A percentile compares a stretch with the other conserved stretches of the same genome.
These are phyloP conservation scores for Salix viminalis DNA, from an alignment of 345 rosid species.

Conservation along the genomic window DNA sequence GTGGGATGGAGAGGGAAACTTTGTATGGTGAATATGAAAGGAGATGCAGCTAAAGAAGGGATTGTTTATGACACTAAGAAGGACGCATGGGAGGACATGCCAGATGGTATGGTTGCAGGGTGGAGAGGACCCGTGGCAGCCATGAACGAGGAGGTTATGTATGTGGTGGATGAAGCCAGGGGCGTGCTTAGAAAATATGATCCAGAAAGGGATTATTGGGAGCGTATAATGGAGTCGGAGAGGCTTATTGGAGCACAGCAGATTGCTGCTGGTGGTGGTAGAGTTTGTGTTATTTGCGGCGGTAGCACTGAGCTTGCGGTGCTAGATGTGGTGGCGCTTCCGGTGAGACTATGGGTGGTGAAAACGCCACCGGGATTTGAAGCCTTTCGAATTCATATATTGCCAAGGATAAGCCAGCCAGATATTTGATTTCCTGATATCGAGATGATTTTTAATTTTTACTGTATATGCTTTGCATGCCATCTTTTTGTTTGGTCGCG, in stretches of 20 bases:
- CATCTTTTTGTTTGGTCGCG: not conserved
- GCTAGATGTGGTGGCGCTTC: conserved; percentile 30
- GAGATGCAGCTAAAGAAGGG: conserved; percentile 38
- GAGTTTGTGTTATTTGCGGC: conserved; percentile 33
- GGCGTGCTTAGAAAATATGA: conserved; percentile 37
- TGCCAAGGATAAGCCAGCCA: conserved; percentile 37
- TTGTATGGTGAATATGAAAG: conserved; percentile 48
- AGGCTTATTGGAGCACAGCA: conserved; percentile 38
- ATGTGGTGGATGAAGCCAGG: conserved; percentile 33
- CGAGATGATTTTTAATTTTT: not conserved
- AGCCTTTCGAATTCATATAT: conserved; percentile 32
- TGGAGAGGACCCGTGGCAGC: conserved; percentile 55
- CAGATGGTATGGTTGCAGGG: conserved; percentile 42
- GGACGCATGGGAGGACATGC: conserved; percentile 43
- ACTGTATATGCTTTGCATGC: not conserved
- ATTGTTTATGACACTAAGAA: conserved; percentile 27
- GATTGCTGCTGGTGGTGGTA: conserved; percentile 38
- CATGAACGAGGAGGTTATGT: conserved; percentile 46
- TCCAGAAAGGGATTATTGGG: conserved; percentile 37
- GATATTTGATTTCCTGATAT: not conserved
- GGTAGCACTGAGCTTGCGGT: conserved; percentile 28
- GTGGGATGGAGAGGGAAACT: conserved; percentile 49
- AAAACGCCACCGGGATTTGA: conserved; percentile 31
- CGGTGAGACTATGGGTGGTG: conserved; percentile 26
- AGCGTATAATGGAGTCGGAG: conserved; percentile 16